phyloP scores from a whole-genome alignment of 495 filamentous ascomycete species.

The Diplogelasinospora grovesii region DNA sequence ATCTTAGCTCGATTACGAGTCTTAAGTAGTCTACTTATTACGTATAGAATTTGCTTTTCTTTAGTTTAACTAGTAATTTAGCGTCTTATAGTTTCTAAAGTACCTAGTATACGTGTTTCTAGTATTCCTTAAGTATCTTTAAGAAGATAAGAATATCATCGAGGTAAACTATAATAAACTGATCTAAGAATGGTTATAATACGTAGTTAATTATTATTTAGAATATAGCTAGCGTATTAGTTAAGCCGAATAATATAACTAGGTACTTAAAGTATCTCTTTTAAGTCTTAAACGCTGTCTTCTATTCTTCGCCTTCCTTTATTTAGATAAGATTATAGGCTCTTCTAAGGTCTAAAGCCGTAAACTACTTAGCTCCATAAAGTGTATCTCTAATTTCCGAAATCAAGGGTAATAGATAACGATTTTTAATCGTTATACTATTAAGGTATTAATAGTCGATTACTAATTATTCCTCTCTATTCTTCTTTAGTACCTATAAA shows the following conservation, averaged over 20 bases:
- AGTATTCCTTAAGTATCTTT: constrained; percentile 3
- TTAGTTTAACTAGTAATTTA: background rate
- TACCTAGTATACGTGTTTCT: background rate
- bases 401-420: constrained; percentile 4
- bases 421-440: constrained; percentile 3
- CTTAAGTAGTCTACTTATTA: background rate
- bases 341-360: background rate
- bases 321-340: constrained; percentile 2
- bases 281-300: background rate
- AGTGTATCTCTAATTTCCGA: background rate
- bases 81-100: background rate
- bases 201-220: background rate
- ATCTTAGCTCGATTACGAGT: background rate
- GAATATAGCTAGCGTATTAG: background rate
- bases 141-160: constrained; percentile 8
- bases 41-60: background rate
- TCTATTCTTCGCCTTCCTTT: constrained; percentile 5
- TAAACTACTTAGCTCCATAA: background rate
- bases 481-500: constrained; percentile 5
- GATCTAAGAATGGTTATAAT: background rate
- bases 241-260: constrained; percentile 1
- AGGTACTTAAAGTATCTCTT: constrained; percentile 5
- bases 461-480: background rate
- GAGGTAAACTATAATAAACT: constrained; percentile 1
- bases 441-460: constrained; percentile 4